phyloP scores from a whole-genome alignment of 192 early-diverging fungal species.

The Mortierella claussenii region DNA sequence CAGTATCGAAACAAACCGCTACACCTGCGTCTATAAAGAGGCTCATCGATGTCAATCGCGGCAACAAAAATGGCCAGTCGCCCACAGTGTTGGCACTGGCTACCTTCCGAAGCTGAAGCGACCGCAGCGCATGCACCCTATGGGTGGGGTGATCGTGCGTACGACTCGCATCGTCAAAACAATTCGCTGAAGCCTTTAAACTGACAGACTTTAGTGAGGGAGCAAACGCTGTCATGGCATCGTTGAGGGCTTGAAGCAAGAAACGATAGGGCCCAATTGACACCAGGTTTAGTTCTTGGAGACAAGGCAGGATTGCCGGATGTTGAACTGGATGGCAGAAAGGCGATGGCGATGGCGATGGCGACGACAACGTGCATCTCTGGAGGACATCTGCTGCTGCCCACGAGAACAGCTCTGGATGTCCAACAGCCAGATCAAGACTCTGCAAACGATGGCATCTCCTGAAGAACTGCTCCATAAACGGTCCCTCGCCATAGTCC shows the following conservation, averaged over 20 bases:
- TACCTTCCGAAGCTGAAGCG: neutral
- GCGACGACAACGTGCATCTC: too few species aligned
- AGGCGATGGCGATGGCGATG: too few species aligned
- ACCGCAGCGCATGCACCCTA: neutral
- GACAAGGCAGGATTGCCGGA: neutral
- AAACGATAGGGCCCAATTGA: neutral
- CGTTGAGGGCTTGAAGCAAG: slow-evolving; percentile 8
- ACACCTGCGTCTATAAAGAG: neutral
- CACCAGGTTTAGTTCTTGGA: neutral
- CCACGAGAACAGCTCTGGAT: slow-evolving; percentile 5
- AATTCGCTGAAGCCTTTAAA: too few species aligned
- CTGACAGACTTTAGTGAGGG: neutral
- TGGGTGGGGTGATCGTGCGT: neutral
- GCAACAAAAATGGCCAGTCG: neutral
- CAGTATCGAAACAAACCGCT: neutral
- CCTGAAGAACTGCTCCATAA: slow-evolving; percentile 10
- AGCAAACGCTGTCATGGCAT: slow-evolving; percentile 7
- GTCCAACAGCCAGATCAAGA: neutral
- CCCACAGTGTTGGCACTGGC: neutral
- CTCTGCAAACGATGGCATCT: neutral
- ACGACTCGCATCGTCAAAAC: neutral
- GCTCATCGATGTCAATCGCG: neutral
- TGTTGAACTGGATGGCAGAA: neutral
- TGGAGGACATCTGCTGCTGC: neutral
- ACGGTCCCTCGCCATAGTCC: slow-evolving; percentile 2